Evolutionary conservation across 2,329 filamentous ascomycete species (phyloP).

Genomic region (Emydomyces testavorans): DNA sequence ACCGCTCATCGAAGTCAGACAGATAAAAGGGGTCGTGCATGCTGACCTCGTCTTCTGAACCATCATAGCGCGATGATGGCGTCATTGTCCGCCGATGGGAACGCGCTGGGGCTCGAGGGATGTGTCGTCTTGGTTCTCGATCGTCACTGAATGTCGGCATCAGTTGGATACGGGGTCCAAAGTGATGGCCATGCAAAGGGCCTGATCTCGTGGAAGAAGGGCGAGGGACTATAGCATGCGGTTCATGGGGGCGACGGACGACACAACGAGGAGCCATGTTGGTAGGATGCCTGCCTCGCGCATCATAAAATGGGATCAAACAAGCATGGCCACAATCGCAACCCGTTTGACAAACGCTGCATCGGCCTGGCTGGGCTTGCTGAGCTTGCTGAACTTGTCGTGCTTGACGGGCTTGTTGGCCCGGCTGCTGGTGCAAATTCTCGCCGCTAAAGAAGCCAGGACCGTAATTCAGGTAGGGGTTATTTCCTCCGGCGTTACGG

Average conservation of each 20-base stretch:
- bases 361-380: background rate
- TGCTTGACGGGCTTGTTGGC: background rate
- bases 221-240: background rate
- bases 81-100: background rate
- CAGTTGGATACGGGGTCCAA: background rate
- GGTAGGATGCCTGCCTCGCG: too few species aligned
- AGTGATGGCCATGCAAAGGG: background rate
- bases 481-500: background rate
- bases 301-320: background rate
- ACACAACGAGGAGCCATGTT: background rate
- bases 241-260: background rate
- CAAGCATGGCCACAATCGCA: background rate
- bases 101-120: background rate
- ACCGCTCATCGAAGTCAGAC: background rate
- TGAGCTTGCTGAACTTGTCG: background rate
- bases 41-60: background rate
- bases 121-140: background rate
- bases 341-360: background rate
- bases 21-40: background rate
- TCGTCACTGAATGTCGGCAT: background rate
- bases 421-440: background rate
- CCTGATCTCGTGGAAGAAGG: background rate
- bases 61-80: background rate
- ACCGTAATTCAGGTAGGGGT: background rate
- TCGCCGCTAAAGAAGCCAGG: constrained; percentile 4